Conservation (phyloP, 768 basidiomycete species). For the Rhizopogon salebrosus region DNA sequence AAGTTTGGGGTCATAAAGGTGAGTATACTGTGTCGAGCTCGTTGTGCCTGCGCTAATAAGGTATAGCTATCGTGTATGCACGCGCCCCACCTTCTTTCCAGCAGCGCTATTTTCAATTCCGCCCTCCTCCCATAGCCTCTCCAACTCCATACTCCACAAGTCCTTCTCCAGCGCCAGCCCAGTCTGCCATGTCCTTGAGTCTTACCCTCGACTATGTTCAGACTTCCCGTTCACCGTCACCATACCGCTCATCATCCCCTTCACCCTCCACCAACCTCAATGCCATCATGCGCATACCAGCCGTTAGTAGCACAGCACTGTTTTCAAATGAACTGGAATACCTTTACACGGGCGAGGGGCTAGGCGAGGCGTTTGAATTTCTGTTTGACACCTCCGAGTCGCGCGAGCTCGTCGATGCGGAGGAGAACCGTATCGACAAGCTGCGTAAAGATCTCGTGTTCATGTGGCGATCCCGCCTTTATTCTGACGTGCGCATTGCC, state of each 20-base stretch:
- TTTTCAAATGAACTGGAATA: conserved; percentile 92
- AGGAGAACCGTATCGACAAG: conserved; percentile 68
- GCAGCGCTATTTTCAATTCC: conserved; percentile 79
- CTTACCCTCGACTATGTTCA: conserved; percentile 37
- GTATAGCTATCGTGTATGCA: conserved; percentile 85
- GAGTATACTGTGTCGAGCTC: conserved; percentile 13
- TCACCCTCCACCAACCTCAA: conserved; percentile 41
- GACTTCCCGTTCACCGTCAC: conserved; percentile 38
- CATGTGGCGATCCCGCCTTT: conserved; percentile 95
- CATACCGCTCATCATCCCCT: conserved; percentile 38
- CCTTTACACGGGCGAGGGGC: conserved; percentile 87
- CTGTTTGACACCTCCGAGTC: conserved; percentile 61
- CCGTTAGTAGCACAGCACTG: conserved; percentile 69
- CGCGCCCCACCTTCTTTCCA: conserved; percentile 92
- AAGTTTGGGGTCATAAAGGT: conserved; percentile 97
- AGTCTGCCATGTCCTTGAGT: conserved; percentile 58
- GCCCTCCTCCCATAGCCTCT: conserved; percentile 49
- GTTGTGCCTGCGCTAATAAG: not conserved
- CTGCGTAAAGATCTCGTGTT: conserved; percentile 90
- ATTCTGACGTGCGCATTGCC: conserved; percentile 84
- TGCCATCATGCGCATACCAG: conserved; percentile 55
- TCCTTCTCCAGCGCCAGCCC: conserved; percentile 46
- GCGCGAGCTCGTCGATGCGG: conserved; percentile 40
- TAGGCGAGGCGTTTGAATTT: conserved; percentile 85
- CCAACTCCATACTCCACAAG: conserved; percentile 46